phyloP scores from a whole-genome alignment of 2,329 filamentous ascomycete genomes.

The Nothophoma quercina region DNA sequence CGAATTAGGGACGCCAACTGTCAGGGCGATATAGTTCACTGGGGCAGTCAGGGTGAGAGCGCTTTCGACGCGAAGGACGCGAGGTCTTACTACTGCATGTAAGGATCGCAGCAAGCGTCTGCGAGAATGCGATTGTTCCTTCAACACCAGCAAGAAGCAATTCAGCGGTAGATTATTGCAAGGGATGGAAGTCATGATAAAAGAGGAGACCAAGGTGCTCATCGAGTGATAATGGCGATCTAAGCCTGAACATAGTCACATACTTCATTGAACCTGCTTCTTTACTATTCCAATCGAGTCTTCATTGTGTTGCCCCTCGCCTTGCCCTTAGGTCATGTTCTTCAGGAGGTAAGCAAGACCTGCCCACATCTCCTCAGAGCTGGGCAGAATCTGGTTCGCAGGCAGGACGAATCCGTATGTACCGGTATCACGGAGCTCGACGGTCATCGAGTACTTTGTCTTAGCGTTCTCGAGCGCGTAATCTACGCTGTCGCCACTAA shows the following conservation, averaged over 20 bases:
- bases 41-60: constrained; percentile 1
- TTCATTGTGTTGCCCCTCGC: background rate
- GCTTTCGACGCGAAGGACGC: constrained; percentile 6
- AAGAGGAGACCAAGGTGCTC: too few species aligned
- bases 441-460: constrained; percentile 57
- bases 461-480: constrained; percentile 54
- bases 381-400: constrained; percentile 57
- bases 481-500: constrained; percentile 56
- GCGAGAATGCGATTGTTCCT: too few species aligned
- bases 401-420: constrained; percentile 60
- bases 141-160: too few species aligned
- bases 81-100: constrained; percentile 9
- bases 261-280: too few species aligned
- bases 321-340: constrained; percentile 31
- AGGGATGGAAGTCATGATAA: too few species aligned
- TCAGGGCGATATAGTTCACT: constrained; percentile 5
- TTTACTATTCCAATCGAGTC: background rate
- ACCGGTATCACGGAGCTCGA: constrained; percentile 60
- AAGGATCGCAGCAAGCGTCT: too few species aligned
- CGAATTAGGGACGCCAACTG: constrained; percentile 1
- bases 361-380: constrained; percentile 57
- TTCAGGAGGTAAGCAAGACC: constrained; percentile 46
- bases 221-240: too few species aligned
- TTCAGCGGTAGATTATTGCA: too few species aligned
- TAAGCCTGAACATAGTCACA: too few species aligned